Evolutionary conservation across 2,329 filamentous ascomycete genomes (phyloP).

Genomic region (Sporothrix brunneoviolacea): DNA sequence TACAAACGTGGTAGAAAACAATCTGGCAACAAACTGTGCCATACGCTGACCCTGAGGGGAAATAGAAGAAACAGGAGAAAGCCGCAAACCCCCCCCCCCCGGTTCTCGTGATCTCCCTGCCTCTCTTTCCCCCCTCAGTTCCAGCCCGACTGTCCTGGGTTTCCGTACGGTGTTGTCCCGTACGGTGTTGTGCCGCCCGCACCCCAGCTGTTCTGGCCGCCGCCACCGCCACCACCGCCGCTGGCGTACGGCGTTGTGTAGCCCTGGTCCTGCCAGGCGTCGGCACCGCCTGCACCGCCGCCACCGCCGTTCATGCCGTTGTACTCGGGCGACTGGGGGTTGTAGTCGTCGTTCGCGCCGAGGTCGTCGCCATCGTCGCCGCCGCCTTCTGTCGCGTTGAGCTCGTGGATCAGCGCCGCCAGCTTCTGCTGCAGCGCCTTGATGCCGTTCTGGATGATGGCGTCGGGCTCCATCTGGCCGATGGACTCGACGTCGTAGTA

Average conservation of each 20-base stretch:
- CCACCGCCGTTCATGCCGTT: slow-evolving; percentile 46
- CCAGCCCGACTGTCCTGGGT: slow-evolving; percentile 46
- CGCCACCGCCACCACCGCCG: slow-evolving; percentile 38
- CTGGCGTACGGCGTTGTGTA: slow-evolving; percentile 62
- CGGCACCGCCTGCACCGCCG: slow-evolving; percentile 32
- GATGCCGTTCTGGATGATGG: slow-evolving; percentile 83
- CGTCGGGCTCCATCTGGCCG: slow-evolving; percentile 81
- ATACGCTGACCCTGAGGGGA: no score
- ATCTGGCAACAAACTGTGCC: no score
- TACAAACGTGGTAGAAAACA: no score
- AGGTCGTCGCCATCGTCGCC: slow-evolving; percentile 40
- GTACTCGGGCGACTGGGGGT: slow-evolving; percentile 60
- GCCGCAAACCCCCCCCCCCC: not conserved
- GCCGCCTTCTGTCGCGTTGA: slow-evolving; percentile 39
- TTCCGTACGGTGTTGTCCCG: slow-evolving; percentile 41
- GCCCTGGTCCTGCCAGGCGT: slow-evolving; percentile 55
- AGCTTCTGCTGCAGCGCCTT: slow-evolving; percentile 85
- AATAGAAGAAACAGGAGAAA: slow-evolving; percentile 1
- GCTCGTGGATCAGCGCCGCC: slow-evolving; percentile 57
- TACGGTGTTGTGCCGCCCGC: slow-evolving; percentile 43
- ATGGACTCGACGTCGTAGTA: slow-evolving; percentile 91
- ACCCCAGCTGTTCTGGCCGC: slow-evolving; percentile 59
- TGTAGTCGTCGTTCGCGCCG: slow-evolving; percentile 38
- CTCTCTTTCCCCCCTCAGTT: slow-evolving; percentile 27
- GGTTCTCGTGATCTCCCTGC: not conserved